Evolutionary conservation across 176 grass and related monocot species (phyloP).

Genomic region (Rhynchospora breviuscula): DNA sequence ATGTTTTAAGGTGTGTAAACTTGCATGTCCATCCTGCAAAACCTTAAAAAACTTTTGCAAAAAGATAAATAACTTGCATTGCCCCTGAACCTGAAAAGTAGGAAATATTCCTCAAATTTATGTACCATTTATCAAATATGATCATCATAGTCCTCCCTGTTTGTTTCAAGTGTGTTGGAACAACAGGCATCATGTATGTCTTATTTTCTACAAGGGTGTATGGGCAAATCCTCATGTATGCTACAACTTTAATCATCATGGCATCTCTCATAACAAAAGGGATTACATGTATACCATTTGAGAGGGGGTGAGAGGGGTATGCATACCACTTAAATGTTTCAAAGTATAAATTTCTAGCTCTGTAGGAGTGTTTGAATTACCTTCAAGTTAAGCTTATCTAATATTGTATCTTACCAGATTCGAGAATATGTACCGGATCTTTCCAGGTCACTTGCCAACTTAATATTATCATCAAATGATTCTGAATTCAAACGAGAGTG

Average conservation of each 20-base stretch:
- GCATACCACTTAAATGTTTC: neutral
- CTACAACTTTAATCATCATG: neutral
- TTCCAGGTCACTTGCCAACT: constrained; percentile 17
- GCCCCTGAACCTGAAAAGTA: neutral
- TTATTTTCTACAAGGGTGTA: too few species aligned
- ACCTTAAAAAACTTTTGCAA: neutral
- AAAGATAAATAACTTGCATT: neutral
- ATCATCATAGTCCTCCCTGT: neutral
- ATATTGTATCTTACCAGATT: constrained; percentile 12
- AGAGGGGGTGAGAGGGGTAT: neutral
- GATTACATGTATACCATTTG: neutral
- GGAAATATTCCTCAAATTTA: neutral
- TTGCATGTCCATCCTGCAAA: neutral
- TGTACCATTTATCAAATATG: neutral
- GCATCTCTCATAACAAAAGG: neutral
- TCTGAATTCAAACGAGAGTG: constrained; percentile 23
- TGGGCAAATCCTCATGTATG: neutral
- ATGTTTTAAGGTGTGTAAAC: neutral
- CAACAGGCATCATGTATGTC: too few species aligned
- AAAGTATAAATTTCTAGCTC: neutral
- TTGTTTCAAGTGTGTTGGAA: too few species aligned
- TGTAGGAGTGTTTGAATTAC: neutral
- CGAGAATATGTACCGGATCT: constrained; percentile 18
- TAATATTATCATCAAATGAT: constrained; percentile 25
- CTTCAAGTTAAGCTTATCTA: neutral